Evolutionary conservation across 129 eudicot genomes (phyloP).

Genomic region (Tanacetum coccineum): DNA sequence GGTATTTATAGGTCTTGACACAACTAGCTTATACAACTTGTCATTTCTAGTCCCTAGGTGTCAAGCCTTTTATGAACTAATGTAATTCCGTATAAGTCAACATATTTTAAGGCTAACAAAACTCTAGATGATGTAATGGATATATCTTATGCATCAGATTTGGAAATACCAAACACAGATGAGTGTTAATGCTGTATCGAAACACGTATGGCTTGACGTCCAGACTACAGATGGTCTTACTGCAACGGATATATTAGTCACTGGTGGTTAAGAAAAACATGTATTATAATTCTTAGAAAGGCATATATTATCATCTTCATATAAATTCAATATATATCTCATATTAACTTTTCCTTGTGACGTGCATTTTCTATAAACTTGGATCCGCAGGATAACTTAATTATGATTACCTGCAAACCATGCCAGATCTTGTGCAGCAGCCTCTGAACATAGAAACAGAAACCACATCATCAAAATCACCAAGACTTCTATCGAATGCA

Average conservation of each 20-base stretch:
- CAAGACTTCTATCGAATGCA: constrained; percentile 42
- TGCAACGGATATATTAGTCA: constrained; percentile 49
- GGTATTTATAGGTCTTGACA: too few relatives aligned
- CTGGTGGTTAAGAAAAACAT: constrained; percentile 37
- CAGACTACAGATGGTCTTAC: constrained; percentile 48
- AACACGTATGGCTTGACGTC: constrained; percentile 37
- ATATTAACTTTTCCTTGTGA: constrained; percentile 13
- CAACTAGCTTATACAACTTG: too few relatives aligned
- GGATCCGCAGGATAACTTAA: constrained; percentile 36
- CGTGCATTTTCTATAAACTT: constrained; percentile 44
- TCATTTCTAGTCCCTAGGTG: too few relatives aligned
- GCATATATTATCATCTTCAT: too few relatives aligned
- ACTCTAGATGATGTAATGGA: constrained; percentile 17
- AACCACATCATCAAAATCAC: constrained; percentile 27
- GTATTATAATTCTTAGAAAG: too few relatives aligned
- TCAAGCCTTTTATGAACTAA: too few relatives aligned
- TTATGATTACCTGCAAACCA: constrained; percentile 22
- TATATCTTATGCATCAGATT: constrained; percentile 35
- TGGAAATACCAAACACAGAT: constrained; percentile 66
- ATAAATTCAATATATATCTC: too few relatives aligned
- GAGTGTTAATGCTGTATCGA: constrained; percentile 50
- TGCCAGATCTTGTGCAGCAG: constrained; percentile 47
- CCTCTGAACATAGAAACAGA: constrained; percentile 35
- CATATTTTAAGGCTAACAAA: too few relatives aligned
- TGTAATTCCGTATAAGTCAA: too few relatives aligned